Base-by-base conservation (phyloP, 768 basidiomycete genomes). In the Podaxis sp. region DNA sequence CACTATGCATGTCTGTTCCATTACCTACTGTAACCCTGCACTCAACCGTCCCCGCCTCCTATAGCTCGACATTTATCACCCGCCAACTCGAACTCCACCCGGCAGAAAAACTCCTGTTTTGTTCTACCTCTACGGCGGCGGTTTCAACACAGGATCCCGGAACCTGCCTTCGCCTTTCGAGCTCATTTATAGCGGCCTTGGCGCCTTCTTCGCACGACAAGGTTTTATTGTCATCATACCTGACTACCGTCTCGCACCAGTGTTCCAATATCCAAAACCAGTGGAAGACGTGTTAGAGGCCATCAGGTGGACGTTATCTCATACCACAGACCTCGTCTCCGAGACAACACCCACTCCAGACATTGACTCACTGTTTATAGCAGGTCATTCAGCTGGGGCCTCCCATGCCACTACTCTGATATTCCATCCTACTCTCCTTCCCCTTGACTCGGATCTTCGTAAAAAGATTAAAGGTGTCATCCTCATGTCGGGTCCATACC, bases 31-130 rank as follows among this genome's bases (percentile, higher is more conserved):
- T 7, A 50, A n/a, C 46, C 40, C 5, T 36, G 6, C 14, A 42
- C 42, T 37, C 16, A 38, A 5, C 14, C 36, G 11, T 23, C 46
- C n/a, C 32, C 35, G 3, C 38, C 38, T 6, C 44, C 2, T 32
- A 25, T 62, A 90, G 87, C 78, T 89, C 35, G 88, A 89, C 64
- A 74, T 89, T 0, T 90, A 89, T 68, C 89, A 86, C 65, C 87
- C 85, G 0, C 57, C 68, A 2, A 63, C 73, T 38, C 72, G 2
- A 52, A 68, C 4, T 61, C 67, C 10, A 65, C 68, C 5, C 57
- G 61, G 18, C 66, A 66, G 23, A 67, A 68, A 57, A 72, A 72
- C 78, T 0, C 84, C 84, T 0, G 73, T 89, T 21, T 71, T 89
- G 25, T 81, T 89, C 69, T 89, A 82, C 71, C 62, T 84, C 44